Conservation (phyloP, 495 filamentous ascomycete genomes). For the Podospora pseudocomata region DNA sequence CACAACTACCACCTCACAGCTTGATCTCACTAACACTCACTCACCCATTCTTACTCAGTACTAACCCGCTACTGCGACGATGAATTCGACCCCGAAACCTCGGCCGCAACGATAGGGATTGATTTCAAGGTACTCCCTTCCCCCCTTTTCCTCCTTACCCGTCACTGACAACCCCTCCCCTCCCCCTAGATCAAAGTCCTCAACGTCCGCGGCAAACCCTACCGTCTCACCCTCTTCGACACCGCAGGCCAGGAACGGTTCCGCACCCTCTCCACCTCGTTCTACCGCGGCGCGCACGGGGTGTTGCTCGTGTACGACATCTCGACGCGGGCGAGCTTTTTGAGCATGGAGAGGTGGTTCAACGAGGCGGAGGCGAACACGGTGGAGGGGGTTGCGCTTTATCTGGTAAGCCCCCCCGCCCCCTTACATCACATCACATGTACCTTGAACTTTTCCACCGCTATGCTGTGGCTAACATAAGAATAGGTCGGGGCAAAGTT, state of each 20-base stretch:
- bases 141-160: background rate
- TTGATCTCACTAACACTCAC: background rate
- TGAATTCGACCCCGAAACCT: slow-evolving; percentile 55
- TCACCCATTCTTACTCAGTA: slow-evolving; percentile 13
- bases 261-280: slow-evolving; percentile 57
- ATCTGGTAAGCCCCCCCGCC: slow-evolving; percentile 40
- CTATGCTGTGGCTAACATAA: slow-evolving; percentile 5
- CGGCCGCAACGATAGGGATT: slow-evolving; percentile 58
- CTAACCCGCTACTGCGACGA: slow-evolving; percentile 51
- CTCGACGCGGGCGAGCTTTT: slow-evolving; percentile 51
- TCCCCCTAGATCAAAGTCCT: slow-evolving; percentile 41
- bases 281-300: slow-evolving; percentile 59
- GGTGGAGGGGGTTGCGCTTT: slow-evolving; percentile 49
- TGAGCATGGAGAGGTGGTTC: slow-evolving; percentile 57
- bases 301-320: slow-evolving; percentile 61
- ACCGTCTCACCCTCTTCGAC: slow-evolving; percentile 56
- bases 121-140: slow-evolving; percentile 51
- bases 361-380: slow-evolving; percentile 54
- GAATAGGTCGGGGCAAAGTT: slow-evolving; percentile 51
- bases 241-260: slow-evolving; percentile 58
- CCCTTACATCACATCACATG: background rate
- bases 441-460: no score
- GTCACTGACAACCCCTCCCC: background rate
- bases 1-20: background rate
- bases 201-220: slow-evolving; percentile 50